These are phyloP conservation scores for Monosporozyma unispora DNA, from an alignment of 805 yeast species.

Conservation along the genomic window DNA sequence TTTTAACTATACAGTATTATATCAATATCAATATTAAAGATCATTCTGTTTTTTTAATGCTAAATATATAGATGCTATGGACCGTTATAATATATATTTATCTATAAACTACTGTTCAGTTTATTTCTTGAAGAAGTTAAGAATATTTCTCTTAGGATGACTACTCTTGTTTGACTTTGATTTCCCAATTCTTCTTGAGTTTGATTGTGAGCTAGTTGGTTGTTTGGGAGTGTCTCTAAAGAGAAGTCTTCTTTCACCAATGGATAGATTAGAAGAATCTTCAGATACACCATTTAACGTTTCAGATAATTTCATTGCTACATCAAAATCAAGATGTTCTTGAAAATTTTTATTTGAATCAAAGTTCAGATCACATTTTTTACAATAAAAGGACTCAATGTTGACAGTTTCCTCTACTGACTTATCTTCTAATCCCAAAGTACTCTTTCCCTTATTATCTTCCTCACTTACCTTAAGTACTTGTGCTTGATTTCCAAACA, in stretches of 20 bases:
- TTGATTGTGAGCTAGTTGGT: neutral
- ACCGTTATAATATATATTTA: neutral
- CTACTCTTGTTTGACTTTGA: neutral
- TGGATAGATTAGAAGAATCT: constrained; percentile 17
- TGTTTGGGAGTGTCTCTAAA: constrained; percentile 3
- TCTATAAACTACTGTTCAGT: neutral
- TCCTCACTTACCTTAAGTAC: neutral
- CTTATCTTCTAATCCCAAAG: neutral
- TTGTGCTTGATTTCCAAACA: constrained; percentile 23
- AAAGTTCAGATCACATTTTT: constrained; percentile 16
- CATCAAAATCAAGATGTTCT: constrained; percentile 50
- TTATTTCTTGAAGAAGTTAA: neutral
- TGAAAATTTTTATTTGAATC: constrained; percentile 10
- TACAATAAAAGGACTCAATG: constrained; percentile 9
- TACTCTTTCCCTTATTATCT: neutral
- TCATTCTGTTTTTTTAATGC: neutral
- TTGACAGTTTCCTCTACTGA: neutral
- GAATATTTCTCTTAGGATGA: neutral
- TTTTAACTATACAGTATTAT: constrained; percentile 1
- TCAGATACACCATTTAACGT: constrained; percentile 32
- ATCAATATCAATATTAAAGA: neutral
- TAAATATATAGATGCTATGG: no score
- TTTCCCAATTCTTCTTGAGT: neutral
- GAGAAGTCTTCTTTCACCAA: constrained; percentile 25
- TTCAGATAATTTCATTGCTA: constrained; percentile 42